Base-by-base conservation (phyloP, 768 basidiomycete genomes). In the Tricholoma matsutake region DNA sequence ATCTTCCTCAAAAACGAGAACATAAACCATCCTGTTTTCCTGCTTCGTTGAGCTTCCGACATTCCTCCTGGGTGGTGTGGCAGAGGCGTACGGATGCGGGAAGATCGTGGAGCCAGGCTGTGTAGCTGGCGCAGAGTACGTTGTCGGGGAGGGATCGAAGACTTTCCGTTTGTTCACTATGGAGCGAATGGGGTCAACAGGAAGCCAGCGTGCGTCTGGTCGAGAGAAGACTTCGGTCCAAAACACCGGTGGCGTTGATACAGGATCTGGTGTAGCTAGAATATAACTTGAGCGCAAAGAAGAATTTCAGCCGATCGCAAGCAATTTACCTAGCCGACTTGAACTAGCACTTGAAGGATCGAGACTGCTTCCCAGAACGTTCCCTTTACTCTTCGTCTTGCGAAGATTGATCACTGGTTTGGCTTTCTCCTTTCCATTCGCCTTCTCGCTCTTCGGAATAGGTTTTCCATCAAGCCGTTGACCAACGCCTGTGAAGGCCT, bases 211-310 rank as follows among this genome's bases (percentile, higher is more conserved):
- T 13, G 82, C 85, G 75, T 97, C 94, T 6, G 95, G 86, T 20
- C 92, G 87, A 7, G 94, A 96, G 75, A 95, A 99, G 0, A 97
- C 92, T 73, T 99, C 97, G 0, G 91, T 92, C 97, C 97, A 99
- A 73, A 95, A 93, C 3, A 95, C 88, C 1, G 96, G 96, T 3
- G 94, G 88, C 9, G 86, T 86, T 56, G 64, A 79, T 37, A 75
- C 77, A 55, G 88, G 88, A 73, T 91, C 83, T 53, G 80, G 75
- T 6, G 75, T 69, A 29, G 63, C 76, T 79, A 59, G 3, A 9
- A 45, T 39, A 10, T 29, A 28, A 39, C 22, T 13, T 45, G 18
- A 6, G 56, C 16, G 34, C 31, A 37, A n/a, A 14, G 18, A 32
- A 53, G 16, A 31, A 4, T 7, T 7, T 10, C 32, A 8, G 16